phyloP scores from a whole-genome alignment of 257 asterid genomes.

The Fraxinus quadrangulata region DNA sequence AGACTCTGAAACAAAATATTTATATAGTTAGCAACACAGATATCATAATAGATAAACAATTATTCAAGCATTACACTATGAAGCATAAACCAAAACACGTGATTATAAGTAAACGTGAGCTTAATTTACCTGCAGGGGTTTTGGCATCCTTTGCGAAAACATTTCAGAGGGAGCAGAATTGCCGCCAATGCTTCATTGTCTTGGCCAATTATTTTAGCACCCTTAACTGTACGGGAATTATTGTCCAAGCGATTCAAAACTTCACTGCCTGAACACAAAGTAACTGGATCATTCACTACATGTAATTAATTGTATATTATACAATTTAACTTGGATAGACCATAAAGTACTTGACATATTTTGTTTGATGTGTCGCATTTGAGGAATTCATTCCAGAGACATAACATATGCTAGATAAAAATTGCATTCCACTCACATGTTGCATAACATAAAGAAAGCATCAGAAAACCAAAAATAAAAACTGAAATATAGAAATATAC shows the following conservation, averaged over 20 bases:
- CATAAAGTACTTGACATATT: background rate
- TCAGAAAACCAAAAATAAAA: background rate
- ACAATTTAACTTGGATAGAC: constrained; percentile 11
- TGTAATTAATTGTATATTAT: constrained; percentile 1
- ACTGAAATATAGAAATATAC: constrained; percentile 5
- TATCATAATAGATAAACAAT: background rate
- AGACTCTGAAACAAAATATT: background rate
- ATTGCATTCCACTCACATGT: constrained; percentile 1
- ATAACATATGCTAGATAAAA: constrained; percentile 2
- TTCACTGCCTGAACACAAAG: constrained; percentile 66
- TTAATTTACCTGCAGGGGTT: constrained; percentile 57
- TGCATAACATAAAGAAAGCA: constrained; percentile 4
- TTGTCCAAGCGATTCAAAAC: constrained; percentile 81
- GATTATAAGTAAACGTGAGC: background rate
- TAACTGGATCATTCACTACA: constrained; percentile 4
- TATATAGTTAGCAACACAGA: background rate
- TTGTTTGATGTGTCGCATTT: background rate
- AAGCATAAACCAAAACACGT: background rate
- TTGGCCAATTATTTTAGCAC: constrained; percentile 83
- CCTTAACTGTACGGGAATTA: constrained; percentile 81
- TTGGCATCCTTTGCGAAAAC: constrained; percentile 51
- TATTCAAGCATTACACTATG: constrained; percentile 12
- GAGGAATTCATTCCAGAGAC: constrained; percentile 12
- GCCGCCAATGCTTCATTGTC: constrained; percentile 82
- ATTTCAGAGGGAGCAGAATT: constrained; percentile 71